phyloP scores from a whole-genome alignment of 1,139 yeast genomes.

The Geotrichum cucujoidarum region DNA sequence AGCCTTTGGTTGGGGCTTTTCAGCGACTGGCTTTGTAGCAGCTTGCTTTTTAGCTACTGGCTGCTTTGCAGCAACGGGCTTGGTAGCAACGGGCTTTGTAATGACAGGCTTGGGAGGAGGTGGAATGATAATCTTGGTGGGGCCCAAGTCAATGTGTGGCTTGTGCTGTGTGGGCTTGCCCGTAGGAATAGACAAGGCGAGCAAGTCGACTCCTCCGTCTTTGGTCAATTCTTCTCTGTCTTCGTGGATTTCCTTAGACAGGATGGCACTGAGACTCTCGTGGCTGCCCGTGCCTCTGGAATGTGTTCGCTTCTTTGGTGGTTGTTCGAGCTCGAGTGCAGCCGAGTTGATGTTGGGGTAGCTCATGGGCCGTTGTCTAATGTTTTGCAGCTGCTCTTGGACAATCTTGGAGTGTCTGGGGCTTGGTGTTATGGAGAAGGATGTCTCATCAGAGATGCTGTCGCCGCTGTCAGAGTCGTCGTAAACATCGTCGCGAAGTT shows the following conservation, averaged over 20 bases:
- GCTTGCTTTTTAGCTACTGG: not conserved
- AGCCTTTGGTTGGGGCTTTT: not conserved
- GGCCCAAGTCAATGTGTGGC: conserved; percentile 2
- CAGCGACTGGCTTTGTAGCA: not conserved
- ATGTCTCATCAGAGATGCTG: conserved; percentile 14
- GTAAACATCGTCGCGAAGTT: not conserved
- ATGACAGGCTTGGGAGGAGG: not conserved
- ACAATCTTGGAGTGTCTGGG: not conserved
- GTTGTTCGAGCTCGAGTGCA: not conserved
- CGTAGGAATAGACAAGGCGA: conserved; percentile 5
- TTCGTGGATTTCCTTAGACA: conserved; percentile 8
- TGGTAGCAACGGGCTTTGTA: not conserved
- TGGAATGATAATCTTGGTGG: not conserved
- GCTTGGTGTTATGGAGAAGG: not conserved
- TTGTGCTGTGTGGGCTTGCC: not conserved
- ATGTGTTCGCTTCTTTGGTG: not conserved
- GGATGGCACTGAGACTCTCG: conserved; percentile 6
- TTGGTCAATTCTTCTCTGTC: conserved; percentile 4
- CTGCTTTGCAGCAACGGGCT: not conserved
- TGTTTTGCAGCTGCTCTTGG: conserved; percentile 1
- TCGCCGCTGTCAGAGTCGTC: conserved; percentile 16
- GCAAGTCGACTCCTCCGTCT: conserved; percentile 11
- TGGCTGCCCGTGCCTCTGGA: conserved; percentile 9
- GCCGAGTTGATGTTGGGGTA: conserved; percentile 7
- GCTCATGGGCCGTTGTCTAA: conserved; percentile 13